These are phyloP conservation scores for Barbarea vulgaris DNA, from an alignment of 345 rosid species.

Conservation along the genomic window DNA sequence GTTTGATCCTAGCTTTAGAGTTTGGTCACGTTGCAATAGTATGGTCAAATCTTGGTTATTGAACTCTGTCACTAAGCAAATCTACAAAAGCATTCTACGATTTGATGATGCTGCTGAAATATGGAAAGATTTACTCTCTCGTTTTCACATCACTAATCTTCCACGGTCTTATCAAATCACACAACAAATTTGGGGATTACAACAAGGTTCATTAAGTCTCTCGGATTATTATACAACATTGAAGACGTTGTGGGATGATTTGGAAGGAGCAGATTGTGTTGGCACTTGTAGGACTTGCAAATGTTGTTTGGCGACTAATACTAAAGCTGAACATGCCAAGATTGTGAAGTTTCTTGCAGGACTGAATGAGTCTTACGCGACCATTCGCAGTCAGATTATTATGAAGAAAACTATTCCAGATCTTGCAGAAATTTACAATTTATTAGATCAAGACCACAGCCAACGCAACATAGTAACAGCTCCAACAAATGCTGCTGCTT, in stretches of 20 bases:
- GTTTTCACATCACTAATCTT: fast-evolving
- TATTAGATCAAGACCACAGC: not conserved
- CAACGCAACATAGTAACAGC: not conserved
- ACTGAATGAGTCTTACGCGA: not conserved
- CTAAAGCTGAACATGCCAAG: not conserved
- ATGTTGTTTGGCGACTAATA: fast-evolving
- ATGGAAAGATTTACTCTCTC: not conserved
- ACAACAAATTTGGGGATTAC: not conserved
- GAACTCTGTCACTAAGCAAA: fast-evolving
- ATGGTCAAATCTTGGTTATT: not conserved
- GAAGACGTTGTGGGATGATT: not conserved
- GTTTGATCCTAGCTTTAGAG: not conserved
- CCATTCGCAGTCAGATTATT: not conserved
- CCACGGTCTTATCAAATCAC: not conserved
- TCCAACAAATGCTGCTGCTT: not conserved
- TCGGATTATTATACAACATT: not conserved
- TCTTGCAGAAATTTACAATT: not conserved
- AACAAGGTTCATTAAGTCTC: not conserved
- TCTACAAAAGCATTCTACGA: not conserved
- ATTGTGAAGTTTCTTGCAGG: not conserved
- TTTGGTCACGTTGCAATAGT: not conserved
- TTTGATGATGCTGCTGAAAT: not conserved
- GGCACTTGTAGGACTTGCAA: not conserved
- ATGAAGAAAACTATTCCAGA: not conserved
- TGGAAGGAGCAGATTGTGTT: not conserved